Evolutionary conservation across 1,284 basidiomycete genomes (phyloP).

Genomic region (Ganoderma multipileum): DNA sequence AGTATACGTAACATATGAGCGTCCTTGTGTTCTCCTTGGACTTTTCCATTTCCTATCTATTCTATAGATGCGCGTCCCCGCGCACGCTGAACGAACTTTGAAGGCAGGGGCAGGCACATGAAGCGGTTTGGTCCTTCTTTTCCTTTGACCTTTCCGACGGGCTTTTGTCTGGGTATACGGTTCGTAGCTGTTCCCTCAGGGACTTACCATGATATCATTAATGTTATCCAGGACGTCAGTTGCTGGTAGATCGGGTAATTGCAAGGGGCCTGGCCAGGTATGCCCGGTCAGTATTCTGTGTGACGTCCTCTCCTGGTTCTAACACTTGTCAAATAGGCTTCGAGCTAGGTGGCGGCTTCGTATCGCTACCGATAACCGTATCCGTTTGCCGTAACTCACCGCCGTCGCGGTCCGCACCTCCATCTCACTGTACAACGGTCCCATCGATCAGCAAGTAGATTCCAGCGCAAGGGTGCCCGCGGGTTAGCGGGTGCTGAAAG

Average conservation of each 20-base stretch:
- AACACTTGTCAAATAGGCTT: background rate
- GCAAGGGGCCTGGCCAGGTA: background rate
- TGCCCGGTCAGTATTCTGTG: background rate
- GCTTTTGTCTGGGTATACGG: background rate
- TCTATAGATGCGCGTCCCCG: constrained; percentile 12
- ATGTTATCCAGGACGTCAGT: background rate
- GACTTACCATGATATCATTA: background rate
- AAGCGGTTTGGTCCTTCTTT: background rate
- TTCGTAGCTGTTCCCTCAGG: background rate
- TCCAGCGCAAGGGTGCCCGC: background rate
- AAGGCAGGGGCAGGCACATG: background rate
- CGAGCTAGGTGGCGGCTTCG: background rate
- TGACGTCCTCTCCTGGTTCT: background rate
- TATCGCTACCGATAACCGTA: background rate
- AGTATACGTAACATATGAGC: constrained; percentile 29
- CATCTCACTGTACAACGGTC: background rate
- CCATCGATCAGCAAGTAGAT: background rate
- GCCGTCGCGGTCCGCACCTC: too few relatives aligned
- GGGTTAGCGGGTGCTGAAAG: background rate
- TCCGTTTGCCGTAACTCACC: background rate
- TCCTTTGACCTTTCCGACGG: too few relatives aligned
- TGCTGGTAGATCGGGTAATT: background rate
- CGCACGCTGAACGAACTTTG: background rate
- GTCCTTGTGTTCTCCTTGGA: constrained; percentile 15
- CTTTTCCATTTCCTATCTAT: constrained; percentile 19